Base-by-base conservation (phyloP, 2,329 filamentous ascomycete genomes). In the Colletotrichum sp. region DNA sequence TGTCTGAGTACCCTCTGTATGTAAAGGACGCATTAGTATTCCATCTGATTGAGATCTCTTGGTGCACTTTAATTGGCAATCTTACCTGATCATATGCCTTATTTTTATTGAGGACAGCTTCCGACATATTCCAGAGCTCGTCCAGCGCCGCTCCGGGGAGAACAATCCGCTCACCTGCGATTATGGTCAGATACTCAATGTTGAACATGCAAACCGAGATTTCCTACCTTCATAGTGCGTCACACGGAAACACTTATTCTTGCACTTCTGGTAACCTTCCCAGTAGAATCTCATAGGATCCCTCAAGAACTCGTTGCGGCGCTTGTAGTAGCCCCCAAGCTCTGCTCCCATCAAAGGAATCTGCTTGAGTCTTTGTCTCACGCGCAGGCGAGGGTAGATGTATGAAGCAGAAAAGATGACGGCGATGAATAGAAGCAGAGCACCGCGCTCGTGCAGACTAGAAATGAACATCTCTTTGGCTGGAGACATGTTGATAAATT, bases 121-220 rank as follows among this genome's bases (percentile, higher is more conserved):
- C 67, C 12, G 67, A 65, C 43, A 70, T 64, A 27, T 70, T 70
- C 67, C 59, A 65, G 16, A 70, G 67, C 67, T 70, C 67, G 15
- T 70, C 67, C 21, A 70, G n/a, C 4, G 67, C 67, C 9, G 21
- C 63, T 13, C 67, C 43, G 3, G 67, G 59, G 18, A 70, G 13
- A n/a, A 70, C 59, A n/a, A 65, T 65, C 2, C 67, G 59, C 11
- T 70, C 67, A 6, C 67, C 59, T 70, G 15, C 13, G 57, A 15
- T 21, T 12, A 21, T 12, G 27, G 3, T 33, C 4, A 57, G 54
- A 4, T 1, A 7, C 16, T n/a, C 3, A 2, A 18, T 24, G 13
- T 18, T 29, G 15, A 57, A 1, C 16, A 29, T 3, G 15, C 24
- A 18, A 3, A 27, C 6, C 24, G 13, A 11, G 6, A 63, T 7